Evolutionary conservation across 2,329 filamentous ascomycete genomes (phyloP), one percentile per base, ranked within the genome.

Genomic region (Colletotrichum eleusines): DNA sequence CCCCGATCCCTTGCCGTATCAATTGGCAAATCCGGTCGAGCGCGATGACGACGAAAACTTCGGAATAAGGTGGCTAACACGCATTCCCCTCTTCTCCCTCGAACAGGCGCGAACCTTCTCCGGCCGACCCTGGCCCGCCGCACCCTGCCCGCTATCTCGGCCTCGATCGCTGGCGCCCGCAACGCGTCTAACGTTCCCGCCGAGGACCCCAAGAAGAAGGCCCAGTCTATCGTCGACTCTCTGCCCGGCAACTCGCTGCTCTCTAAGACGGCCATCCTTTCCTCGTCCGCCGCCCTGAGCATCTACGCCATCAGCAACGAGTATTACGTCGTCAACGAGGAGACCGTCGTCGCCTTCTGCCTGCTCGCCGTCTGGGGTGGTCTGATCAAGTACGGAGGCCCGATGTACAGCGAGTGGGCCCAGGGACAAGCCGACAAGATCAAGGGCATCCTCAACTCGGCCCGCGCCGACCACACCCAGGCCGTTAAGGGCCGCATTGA

Each of bases 321-420:
- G 90, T 94, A 98, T 88, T 98, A 98, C 86, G 94, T 99, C 82
- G 89, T 99, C 85, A 99, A 99, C 87, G 96, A 99, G 89, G 96
- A 99, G 88, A 93, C 95, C 74, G 93, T 99, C 81, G 93, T 97
- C 80, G 93, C 94, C 76, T 90, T 99, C 86, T 96, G 93, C 83
- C 88, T 99, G 79, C 87, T 98, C 81, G 94, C 92, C 81, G 93
- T 98, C 81, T 99, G 97, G 92, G 92, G 88, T 80, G 94, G 91
- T 74, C 89, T 97, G 78, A 95, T 94, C 86, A 96, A 97, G 85
- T 98, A 94, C 82, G 94, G 93, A 79, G 96, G 95, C 66, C 96
- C 96, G 72, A 87, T 91, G 83, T 98, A 98, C 90, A 90, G 87
- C 81, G 90, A 95, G 84, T 99, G 96, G 94, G 95, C 96, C 70